A percentile compares a stretch with the other conserved stretches of the same genome.
phyloP scores from a whole-genome alignment of 208 protist species.

The Trypanosoma scelopori region DNA sequence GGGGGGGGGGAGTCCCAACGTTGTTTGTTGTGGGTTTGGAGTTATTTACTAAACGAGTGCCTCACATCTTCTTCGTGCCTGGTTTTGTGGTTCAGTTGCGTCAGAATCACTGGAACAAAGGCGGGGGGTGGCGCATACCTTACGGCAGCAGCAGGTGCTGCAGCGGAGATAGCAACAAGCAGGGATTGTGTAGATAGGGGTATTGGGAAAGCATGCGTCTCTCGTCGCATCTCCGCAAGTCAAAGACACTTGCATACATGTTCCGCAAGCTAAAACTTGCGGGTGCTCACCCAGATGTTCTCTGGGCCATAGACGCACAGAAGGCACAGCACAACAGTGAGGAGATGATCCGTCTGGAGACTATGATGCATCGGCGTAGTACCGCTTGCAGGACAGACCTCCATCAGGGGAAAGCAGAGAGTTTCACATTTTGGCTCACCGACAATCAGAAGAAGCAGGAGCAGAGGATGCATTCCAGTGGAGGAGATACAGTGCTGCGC shows the following conservation, averaged over 20 bases:
- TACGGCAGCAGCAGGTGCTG: no score
- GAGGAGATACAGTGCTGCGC: constrained; percentile 21
- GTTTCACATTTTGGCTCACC: constrained; percentile 72
- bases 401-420: constrained; percentile 28
- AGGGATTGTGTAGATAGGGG: background rate
- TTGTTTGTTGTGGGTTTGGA: background rate
- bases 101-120: no score
- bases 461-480: background rate
- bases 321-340: constrained; percentile 90
- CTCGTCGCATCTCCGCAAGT: constrained; percentile 17
- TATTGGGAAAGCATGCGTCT: constrained; percentile 23
- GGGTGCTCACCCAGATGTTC: constrained; percentile 80
- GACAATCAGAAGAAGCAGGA: constrained; percentile 6
- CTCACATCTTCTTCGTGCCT: no score
- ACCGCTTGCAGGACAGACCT: constrained; percentile 1
- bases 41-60: no score
- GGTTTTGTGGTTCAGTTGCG: no score
- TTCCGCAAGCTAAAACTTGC: constrained; percentile 85
- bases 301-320: constrained; percentile 80
- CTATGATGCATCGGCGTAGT: constrained; percentile 63
- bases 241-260: constrained; percentile 75
- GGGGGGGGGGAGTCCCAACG: background rate
- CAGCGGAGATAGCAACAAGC: background rate
- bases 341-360: constrained; percentile 83
- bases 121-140: no score